phyloP scores from a whole-genome alignment of 1,284 basidiomycete genomes.

The Tremellales sp. region DNA sequence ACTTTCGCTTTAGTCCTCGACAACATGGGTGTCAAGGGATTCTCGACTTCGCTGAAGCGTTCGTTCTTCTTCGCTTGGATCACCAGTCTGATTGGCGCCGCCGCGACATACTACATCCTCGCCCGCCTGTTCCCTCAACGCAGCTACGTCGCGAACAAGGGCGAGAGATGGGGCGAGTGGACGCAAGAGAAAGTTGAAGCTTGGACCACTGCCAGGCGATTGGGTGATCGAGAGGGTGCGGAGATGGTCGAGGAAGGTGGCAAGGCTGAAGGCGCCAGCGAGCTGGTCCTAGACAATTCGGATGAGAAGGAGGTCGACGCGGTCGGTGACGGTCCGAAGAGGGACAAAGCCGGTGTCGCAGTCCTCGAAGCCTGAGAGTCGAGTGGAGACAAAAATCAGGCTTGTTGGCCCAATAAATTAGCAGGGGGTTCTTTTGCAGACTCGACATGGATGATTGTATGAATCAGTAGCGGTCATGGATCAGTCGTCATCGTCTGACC shows the following conservation, averaged over 20 bases:
- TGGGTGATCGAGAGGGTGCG: not conserved
- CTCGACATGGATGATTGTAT: too few relatives aligned
- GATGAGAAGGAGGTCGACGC: slow-evolving; percentile 16
- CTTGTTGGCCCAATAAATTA: not conserved
- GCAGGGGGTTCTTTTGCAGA: too few relatives aligned
- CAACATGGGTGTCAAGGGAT: slow-evolving; percentile 22
- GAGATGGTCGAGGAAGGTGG: not conserved
- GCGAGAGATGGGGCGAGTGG: slow-evolving; percentile 24
- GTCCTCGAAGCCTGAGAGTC: not conserved
- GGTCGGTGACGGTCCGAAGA: not conserved
- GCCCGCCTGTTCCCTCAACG: slow-evolving; percentile 26
- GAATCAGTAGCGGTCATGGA: too few relatives aligned
- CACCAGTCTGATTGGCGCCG: slow-evolving; percentile 28
- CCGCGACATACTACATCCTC: slow-evolving; percentile 27
- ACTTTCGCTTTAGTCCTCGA: slow-evolving; percentile 17
- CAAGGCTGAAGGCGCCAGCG: not conserved
- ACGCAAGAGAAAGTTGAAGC: slow-evolving; percentile 23
- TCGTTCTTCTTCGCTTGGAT: slow-evolving; percentile 36
- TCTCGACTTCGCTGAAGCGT: slow-evolving; percentile 12
- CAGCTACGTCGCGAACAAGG: slow-evolving; percentile 20
- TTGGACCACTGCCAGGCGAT: slow-evolving; percentile 14
- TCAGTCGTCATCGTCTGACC: too few relatives aligned
- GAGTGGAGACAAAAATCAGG: not conserved
- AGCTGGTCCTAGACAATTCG: slow-evolving; percentile 5
- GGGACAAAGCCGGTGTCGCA: not conserved